Evolutionary conservation across 495 filamentous ascomycete species (phyloP).

Genomic region (Evansstolkia leycettana): DNA sequence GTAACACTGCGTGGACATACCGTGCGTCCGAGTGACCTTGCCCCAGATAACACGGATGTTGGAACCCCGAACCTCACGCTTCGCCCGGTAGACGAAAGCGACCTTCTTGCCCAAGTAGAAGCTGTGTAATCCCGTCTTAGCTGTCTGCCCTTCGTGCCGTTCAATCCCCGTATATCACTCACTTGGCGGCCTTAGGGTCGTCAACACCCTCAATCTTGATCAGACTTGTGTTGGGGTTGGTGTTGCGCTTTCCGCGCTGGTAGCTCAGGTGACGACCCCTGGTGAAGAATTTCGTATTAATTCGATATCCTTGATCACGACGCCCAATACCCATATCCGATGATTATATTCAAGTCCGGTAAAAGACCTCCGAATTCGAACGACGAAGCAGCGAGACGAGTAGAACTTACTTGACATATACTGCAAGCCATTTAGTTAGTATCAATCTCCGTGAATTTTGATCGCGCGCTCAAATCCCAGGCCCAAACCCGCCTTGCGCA

Average conservation of each 20-base stretch:
- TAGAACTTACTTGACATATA: constrained; percentile 84
- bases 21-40: constrained; percentile 90
- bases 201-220: constrained; percentile 98
- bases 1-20: constrained; percentile 35
- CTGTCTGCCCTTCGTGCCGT: constrained; percentile 2
- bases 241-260: constrained; percentile 76
- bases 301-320: constrained; percentile 7
- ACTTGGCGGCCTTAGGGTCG: constrained; percentile 72
- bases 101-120: constrained; percentile 94
- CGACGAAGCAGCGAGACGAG: constrained; percentile 15
- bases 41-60: constrained; percentile 99
- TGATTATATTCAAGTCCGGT: constrained; percentile 5
- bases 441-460: constrained; percentile 5
- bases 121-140: constrained; percentile 28
- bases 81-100: constrained; percentile 91
- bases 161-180: constrained; percentile 24
- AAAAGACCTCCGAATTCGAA: too few species aligned
- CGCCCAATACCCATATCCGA: constrained; percentile 5
- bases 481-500: too few species aligned
- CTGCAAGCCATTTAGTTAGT: constrained; percentile 38
- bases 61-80: constrained; percentile 83
- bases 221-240: constrained; percentile 74
- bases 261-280: constrained; percentile 91
- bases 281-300: constrained; percentile 27
- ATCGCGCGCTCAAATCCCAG: neutral